A percentile compares a stretch with the other conserved stretches of the same genome.
Evolutionary conservation across 2,329 filamentous ascomycete species (phyloP).

Genomic region (Stemphylium beticola): DNA sequence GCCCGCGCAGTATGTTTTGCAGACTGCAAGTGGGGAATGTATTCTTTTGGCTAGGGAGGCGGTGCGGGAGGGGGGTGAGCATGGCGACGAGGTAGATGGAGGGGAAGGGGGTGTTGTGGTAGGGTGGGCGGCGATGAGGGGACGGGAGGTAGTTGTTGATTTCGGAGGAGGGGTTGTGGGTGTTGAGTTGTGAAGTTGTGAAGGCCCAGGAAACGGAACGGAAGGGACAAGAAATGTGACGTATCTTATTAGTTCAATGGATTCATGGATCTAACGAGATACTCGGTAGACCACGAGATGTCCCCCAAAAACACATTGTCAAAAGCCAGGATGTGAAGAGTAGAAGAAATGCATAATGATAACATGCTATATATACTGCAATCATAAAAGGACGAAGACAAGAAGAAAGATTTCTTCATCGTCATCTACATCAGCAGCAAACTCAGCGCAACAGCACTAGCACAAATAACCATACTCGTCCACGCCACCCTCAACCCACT

Average conservation of each 20-base stretch:
- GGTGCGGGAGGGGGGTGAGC: too few relatives aligned
- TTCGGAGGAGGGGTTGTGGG: slow-evolving; percentile 16
- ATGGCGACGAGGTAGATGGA: background rate
- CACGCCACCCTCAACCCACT: slow-evolving; percentile 19
- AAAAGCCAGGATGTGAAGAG: too few relatives aligned
- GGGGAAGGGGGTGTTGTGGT: slow-evolving; percentile 4
- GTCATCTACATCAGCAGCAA: slow-evolving; percentile 4
- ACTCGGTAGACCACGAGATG: too few relatives aligned
- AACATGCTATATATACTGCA: background rate
- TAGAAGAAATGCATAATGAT: too few relatives aligned
- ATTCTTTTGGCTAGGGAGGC: slow-evolving; percentile 17
- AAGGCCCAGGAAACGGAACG: too few relatives aligned
- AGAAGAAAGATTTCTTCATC: background rate
- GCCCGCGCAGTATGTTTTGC: slow-evolving; percentile 24
- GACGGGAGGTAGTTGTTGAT: slow-evolving; percentile 23
- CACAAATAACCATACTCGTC: slow-evolving; percentile 19
- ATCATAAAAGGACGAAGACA: background rate
- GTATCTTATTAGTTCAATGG: background rate
- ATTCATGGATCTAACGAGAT: too few relatives aligned
- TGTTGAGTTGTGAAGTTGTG: slow-evolving; percentile 13
- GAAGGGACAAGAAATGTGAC: background rate
- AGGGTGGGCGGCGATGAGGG: slow-evolving; percentile 29
- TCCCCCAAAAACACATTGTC: too few relatives aligned
- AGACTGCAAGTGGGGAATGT: slow-evolving; percentile 17
- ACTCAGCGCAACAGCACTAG: slow-evolving; percentile 11